phyloP scores from a whole-genome alignment of 192 early-diverging fungal species.

The Coemansia nantahalensis region DNA sequence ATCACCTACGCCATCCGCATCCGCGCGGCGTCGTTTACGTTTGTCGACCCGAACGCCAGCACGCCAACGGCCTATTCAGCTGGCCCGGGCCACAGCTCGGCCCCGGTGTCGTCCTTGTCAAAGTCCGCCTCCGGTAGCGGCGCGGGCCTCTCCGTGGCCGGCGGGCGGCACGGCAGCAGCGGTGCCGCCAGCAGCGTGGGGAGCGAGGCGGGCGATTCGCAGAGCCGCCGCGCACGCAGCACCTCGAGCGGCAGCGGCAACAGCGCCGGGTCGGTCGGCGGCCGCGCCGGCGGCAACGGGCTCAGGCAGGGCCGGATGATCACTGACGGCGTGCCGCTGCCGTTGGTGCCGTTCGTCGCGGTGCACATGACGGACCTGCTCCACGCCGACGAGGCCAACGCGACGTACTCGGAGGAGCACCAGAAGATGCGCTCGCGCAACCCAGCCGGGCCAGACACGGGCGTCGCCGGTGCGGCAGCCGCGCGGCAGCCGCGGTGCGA shows the following conservation, averaged over 20 bases:
- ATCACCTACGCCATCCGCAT: slow-evolving; percentile 52
- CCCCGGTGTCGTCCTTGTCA: slow-evolving; percentile 22
- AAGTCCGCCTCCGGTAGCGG: slow-evolving; percentile 38
- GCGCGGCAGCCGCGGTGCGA: slow-evolving; percentile 22
- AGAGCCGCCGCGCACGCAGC: slow-evolving; percentile 34
- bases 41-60: slow-evolving; percentile 28
- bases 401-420: slow-evolving; percentile 53
- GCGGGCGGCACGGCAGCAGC: background rate
- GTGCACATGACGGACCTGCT: slow-evolving; percentile 57
- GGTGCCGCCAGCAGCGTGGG: slow-evolving; percentile 13
- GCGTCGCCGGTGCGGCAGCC: background rate
- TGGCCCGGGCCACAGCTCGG: slow-evolving; percentile 25
- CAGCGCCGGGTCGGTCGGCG: slow-evolving; percentile 21
- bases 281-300: slow-evolving; percentile 11
- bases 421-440: slow-evolving; percentile 49
- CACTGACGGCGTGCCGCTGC: slow-evolving; percentile 38
- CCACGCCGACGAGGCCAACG: slow-evolving; percentile 54
- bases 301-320: slow-evolving; percentile 41
- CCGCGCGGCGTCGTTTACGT: slow-evolving; percentile 49
- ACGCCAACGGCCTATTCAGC: background rate
- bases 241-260: slow-evolving; percentile 37
- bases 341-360: slow-evolving; percentile 53
- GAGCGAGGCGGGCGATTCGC: slow-evolving; percentile 24
- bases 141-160: slow-evolving; percentile 13
- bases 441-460: slow-evolving; percentile 15